Base-by-base conservation (phyloP, 352 stramenopile species). In the Globisporangium echinulatum region DNA sequence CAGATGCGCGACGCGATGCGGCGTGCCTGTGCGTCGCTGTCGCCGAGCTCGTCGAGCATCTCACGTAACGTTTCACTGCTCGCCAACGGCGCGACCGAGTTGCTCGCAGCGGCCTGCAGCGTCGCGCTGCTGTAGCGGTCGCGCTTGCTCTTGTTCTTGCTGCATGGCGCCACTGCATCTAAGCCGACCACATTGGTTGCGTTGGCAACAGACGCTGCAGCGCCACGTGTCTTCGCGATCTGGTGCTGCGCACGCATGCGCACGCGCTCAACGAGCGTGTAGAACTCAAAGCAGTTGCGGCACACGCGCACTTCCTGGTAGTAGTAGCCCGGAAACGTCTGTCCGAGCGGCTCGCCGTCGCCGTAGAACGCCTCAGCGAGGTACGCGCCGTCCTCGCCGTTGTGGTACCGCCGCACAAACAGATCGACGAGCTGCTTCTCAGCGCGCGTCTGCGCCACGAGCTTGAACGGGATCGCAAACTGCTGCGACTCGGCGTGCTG, bases 231-330 rank as follows among this genome's bases (percentile, higher is more conserved):
- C 15, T 54, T 63, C 0, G 69, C 69, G 0, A 92, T 59, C 53
- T 85, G 74, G 44, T 68, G 53, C 4, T 83, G 61, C 19, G 85
- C 71, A 58, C 87, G 74, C 76, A 89, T 88, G 13, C 85, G 79
- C 8, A 89, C 81, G 33, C 76, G 67, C 56, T 92, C 85, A 10
- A 94, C 66, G 11, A 94, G 71, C 38, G 68, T 87, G 62, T 94
- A 94, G 49, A 94, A 75, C 43, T 73, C 71, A 57, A 88, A 94
- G 68, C 85, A 94, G 56, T 91, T 86, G 15, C 47, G 58, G 46
- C 85, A 94, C 3, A 94, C 81, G 25, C 86, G 79, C 10, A 90
- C 77, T 15, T 92, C 70, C 61, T 90, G 81, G 57, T 94, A 94
- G 56, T 90, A 94, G 50, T 92, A 91, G 0, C 85, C 83, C 7